phyloP scores from a whole-genome alignment of 768 basidiomycete species.

The Podaxis rugospora region DNA sequence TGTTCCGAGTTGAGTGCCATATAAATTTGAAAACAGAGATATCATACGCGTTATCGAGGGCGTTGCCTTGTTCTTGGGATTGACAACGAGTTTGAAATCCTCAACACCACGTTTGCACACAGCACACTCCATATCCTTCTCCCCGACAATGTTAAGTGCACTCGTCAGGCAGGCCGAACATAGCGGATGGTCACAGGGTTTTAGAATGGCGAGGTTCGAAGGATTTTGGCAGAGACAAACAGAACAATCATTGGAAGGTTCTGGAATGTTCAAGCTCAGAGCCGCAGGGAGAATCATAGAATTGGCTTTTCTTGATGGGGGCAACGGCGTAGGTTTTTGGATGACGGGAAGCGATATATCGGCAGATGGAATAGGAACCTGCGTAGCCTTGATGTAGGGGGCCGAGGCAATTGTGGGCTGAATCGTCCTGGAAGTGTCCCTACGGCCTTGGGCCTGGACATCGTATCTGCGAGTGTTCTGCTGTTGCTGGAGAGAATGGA shows the following conservation, averaged over 20 bases:
- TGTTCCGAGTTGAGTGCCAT: constrained; percentile 1
- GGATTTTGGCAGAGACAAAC: constrained; percentile 51
- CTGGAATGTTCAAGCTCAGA: constrained; percentile 5
- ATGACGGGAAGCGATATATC: constrained; percentile 10
- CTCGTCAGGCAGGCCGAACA: constrained; percentile 83
- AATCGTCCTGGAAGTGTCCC: not conserved
- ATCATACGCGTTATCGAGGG: not conserved
- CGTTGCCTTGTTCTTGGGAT: constrained; percentile 1
- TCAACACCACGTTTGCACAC: constrained; percentile 69
- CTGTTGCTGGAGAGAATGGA: constrained; percentile 31
- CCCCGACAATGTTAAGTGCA: constrained; percentile 84
- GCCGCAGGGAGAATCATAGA: constrained; percentile 2
- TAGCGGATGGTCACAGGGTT: constrained; percentile 71
- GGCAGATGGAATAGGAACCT: constrained; percentile 13
- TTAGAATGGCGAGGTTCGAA: constrained; percentile 55
- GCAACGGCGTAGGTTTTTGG: not conserved
- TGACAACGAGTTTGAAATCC: constrained; percentile 55
- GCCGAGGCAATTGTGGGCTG: not conserved
- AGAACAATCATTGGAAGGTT: constrained; percentile 40
- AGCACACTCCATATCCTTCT: constrained; percentile 84
- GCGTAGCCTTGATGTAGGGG: constrained; percentile 11
- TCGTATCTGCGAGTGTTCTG: constrained; percentile 2
- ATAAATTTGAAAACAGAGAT: not conserved
- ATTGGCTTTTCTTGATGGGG: not conserved
- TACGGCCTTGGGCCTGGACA: not conserved